phyloP scores from a whole-genome alignment of 306 rosid species.

The Trifolium subterraneum region DNA sequence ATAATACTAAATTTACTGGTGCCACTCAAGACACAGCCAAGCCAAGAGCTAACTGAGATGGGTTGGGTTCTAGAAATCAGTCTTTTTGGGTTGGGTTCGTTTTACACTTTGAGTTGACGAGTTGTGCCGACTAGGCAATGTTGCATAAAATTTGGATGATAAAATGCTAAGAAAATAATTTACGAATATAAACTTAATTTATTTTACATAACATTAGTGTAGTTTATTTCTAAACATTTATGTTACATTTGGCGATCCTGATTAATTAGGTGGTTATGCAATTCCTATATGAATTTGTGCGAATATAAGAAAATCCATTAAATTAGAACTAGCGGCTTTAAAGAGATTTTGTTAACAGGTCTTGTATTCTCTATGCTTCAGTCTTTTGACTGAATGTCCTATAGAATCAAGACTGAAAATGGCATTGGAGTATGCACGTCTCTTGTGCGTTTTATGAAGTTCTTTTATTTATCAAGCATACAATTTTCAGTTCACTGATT shows the following conservation, averaged over 20 bases:
- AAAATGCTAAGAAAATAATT: neutral
- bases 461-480: constrained; percentile 10
- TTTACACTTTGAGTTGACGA: neutral
- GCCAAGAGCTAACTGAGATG: neutral
- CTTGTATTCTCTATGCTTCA: neutral
- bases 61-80: constrained; percentile 9
- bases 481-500: neutral
- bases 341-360: neutral
- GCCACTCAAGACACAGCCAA: neutral
- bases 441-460: constrained; percentile 17
- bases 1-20: constrained; percentile 1
- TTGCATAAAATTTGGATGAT: neutral
- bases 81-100: neutral
- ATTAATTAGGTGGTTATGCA: neutral
- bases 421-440: constrained; percentile 14
- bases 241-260: constrained; percentile 2
- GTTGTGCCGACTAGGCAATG: neutral
- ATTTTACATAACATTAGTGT: neutral
- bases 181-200: neutral
- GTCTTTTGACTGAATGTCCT: constrained; percentile 24
- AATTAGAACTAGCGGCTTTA: too few relatives aligned
- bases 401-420: constrained; percentile 30
- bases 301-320: too few relatives aligned
- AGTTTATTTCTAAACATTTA: neutral
- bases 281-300: too few relatives aligned